A percentile compares a stretch with the other conserved stretches of the same genome.
Evolutionary conservation across 805 yeast species (phyloP).

Genomic region (Sporopachydermia lactativora): DNA sequence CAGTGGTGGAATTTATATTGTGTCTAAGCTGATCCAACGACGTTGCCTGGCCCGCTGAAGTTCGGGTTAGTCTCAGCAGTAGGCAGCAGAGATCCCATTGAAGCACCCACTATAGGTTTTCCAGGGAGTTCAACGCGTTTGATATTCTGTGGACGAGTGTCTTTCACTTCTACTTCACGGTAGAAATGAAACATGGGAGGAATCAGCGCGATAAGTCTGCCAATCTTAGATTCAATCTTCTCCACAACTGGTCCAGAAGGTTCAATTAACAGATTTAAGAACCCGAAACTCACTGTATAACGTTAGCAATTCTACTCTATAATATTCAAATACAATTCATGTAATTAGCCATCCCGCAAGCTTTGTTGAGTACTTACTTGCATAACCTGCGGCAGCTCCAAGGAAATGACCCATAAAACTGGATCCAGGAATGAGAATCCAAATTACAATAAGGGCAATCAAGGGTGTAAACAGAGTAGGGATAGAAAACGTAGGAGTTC

Average conservation of each 20-base stretch:
- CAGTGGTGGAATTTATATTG: no score
- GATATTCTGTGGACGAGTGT: constrained; percentile 19
- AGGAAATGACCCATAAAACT: constrained; percentile 65
- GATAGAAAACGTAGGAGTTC: constrained; percentile 27
- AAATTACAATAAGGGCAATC: constrained; percentile 30
- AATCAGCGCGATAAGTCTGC: constrained; percentile 34
- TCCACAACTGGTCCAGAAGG: constrained; percentile 47
- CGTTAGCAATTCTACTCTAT: neutral
- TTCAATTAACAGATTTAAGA: constrained; percentile 37
- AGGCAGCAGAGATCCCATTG: neutral
- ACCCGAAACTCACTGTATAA: constrained; percentile 36
- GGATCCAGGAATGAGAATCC: constrained; percentile 46
- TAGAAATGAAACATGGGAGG: constrained; percentile 41
- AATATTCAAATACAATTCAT: neutral
- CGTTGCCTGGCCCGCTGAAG: neutral
- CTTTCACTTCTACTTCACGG: constrained; percentile 45
- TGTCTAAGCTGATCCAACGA: neutral
- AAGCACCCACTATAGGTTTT: constrained; percentile 1
- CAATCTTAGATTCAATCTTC: constrained; percentile 46
- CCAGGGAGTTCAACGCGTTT: neutral
- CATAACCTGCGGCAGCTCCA: constrained; percentile 54
- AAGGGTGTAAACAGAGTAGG: constrained; percentile 54
- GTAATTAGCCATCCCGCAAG: neutral
- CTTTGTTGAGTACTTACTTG: constrained; percentile 4
- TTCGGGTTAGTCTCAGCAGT: neutral